phyloP scores from a whole-genome alignment of 495 filamentous ascomycete genomes.

The Penicillium angulare region DNA sequence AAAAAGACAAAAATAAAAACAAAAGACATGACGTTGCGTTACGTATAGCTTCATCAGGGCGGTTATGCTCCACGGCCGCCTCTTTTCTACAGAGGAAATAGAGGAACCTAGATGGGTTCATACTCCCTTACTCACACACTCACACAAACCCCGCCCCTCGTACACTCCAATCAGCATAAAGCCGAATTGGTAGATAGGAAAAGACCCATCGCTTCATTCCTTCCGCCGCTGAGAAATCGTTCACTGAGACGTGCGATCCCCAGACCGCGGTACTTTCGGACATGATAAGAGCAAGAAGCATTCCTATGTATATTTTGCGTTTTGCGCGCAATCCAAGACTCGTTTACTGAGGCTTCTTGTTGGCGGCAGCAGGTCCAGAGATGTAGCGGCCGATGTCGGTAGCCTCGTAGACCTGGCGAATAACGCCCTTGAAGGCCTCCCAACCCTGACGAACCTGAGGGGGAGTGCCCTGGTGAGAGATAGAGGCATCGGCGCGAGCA shows the following conservation, averaged over 20 bases:
- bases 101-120: slow-evolving; percentile 4
- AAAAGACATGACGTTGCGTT: slow-evolving; percentile 22
- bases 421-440: slow-evolving; percentile 72
- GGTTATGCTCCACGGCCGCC: slow-evolving; percentile 18
- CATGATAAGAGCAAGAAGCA: not conserved
- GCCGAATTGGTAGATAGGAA: not conserved
- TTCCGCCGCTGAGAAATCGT: not conserved
- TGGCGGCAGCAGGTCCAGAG: slow-evolving; percentile 43
- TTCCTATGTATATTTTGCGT: not conserved
- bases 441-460: slow-evolving; percentile 80
- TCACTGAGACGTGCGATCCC: not conserved
- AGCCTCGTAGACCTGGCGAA: slow-evolving; percentile 69
- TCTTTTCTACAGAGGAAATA: slow-evolving; percentile 33
- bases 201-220: not conserved
- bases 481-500: slow-evolving; percentile 71
- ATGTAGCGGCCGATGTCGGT: slow-evolving; percentile 76
- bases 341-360: slow-evolving; percentile 59
- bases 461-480: slow-evolving; percentile 84
- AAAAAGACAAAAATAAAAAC: slow-evolving; percentile 11
- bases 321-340: not conserved
- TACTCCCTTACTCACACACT: slow-evolving; percentile 1
- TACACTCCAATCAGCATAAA: not conserved
- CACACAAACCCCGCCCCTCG: too few species aligned
- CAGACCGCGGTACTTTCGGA: not conserved
- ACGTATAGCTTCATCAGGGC: slow-evolving; percentile 33